Evolutionary conservation across 106 monocot species (phyloP).

Genomic region (Vanilla planifolia): DNA sequence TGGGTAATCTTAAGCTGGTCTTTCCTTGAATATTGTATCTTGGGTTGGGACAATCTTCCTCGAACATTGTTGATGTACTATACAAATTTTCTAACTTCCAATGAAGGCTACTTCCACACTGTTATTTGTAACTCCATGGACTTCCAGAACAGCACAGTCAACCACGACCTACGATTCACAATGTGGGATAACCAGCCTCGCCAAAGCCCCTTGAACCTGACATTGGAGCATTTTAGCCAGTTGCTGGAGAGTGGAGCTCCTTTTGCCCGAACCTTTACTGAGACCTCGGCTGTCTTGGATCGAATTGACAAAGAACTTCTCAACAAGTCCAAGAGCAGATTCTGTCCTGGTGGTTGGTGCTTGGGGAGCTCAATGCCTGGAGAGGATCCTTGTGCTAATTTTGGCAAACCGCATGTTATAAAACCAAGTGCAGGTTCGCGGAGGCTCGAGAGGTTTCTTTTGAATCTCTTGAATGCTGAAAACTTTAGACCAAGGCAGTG

Average conservation of each 20-base stretch:
- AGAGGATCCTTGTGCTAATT: constrained; percentile 27
- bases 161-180: constrained; percentile 57
- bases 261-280: constrained; percentile 46
- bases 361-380: constrained; percentile 18
- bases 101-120: constrained; percentile 87
- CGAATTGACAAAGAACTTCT: constrained; percentile 59
- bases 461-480: constrained; percentile 57
- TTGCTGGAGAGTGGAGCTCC: constrained; percentile 69
- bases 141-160: constrained; percentile 85
- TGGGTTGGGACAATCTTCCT: constrained; percentile 96
- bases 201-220: constrained; percentile 48
- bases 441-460: constrained; percentile 58
- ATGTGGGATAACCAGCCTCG: constrained; percentile 59
- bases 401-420: constrained; percentile 24
- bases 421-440: constrained; percentile 37
- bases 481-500: constrained; percentile 74
- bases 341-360: constrained; percentile 75
- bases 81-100: constrained; percentile 70
- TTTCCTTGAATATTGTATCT: constrained; percentile 84
- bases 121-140: constrained; percentile 89
- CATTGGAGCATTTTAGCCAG: constrained; percentile 41
- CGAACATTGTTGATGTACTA: constrained; percentile 87
- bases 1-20: constrained; percentile 54
- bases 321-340: constrained; percentile 14
- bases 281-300: constrained; percentile 46